A percentile compares a stretch with the other conserved stretches of the same genome.
Conservation (phyloP, 2,329 filamentous ascomycete genomes). For the Claviceps capensis region DNA sequence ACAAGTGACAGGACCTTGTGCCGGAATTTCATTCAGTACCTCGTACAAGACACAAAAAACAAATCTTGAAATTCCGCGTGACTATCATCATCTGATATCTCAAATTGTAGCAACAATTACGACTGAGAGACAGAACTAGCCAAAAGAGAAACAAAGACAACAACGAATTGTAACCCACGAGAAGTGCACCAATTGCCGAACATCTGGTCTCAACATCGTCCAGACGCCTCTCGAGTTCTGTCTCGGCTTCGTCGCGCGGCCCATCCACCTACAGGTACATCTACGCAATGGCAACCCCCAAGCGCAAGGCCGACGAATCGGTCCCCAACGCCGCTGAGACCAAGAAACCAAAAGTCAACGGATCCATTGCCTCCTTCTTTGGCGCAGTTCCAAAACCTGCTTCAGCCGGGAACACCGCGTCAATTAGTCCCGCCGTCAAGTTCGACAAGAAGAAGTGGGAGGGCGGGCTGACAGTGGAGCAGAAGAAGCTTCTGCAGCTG, state of each 20-base stretch:
- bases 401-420: conserved; percentile 13
- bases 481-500: conserved; percentile 66
- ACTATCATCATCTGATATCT: too few species aligned
- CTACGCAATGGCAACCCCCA: conserved; percentile 40
- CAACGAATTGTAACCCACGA: not conserved
- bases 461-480: conserved; percentile 63
- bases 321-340: conserved; percentile 30
- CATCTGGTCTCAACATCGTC: too few species aligned
- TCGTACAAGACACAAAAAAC: too few species aligned
- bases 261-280: not conserved
- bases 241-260: not conserved
- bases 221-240: not conserved
- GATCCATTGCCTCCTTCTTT: conserved; percentile 84
- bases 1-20: too few species aligned
- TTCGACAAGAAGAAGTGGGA: conserved; percentile 91
- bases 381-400: conserved; percentile 44
- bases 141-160: not conserved
- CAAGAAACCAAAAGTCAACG: conserved; percentile 63
- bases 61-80: too few species aligned
- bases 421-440: conserved; percentile 28
- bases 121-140: too few species aligned
- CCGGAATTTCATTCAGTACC: too few species aligned
- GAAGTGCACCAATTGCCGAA: not conserved
- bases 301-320: conserved; percentile 47
- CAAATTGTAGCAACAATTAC: too few species aligned